Base-by-base conservation (phyloP, 495 filamentous ascomycete species). In the Evernia prunastri region DNA sequence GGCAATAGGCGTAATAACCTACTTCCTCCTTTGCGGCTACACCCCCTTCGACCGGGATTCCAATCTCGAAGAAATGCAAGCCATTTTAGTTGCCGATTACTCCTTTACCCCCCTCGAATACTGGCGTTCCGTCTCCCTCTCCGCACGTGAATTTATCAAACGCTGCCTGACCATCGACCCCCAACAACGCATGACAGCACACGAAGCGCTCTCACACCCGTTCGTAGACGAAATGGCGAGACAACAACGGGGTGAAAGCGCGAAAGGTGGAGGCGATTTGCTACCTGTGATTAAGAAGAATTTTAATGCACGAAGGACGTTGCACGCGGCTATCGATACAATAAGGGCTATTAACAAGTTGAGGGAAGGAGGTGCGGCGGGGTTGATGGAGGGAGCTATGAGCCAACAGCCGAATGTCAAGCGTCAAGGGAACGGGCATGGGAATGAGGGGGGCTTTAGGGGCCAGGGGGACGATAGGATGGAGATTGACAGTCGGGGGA, bases 31-130 rank as follows among this genome's bases (percentile, higher is more conserved):
- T 60, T 98, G 94, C 77, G 94, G 94, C 65, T 97, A 97, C 77
- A 97, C 95, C 17, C 94, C 95, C 60, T 98, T 98, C 73, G 94
- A 98, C 78, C 89, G 95, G 27, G 94, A 98, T 74, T 91, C 86
- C 57, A 96, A 98, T 75, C 86, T 97, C 68, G 94, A 98, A 76
- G 94, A 98, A 80, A 96, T 98, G 92, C 92, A 97, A 78, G 94
- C 95, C 63, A 98, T 98, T 75, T 83, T 97, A 45, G 87, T 90
- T 59, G 94, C 95, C 36, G 92, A 97, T 79, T 98, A 97, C 79
- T 87, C 83, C 73, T 98, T 97, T 76, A 92, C 89, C n/a, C 94
- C 94, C 8, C 74, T 89, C 59, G 93, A 97, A 70, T 97, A 96
- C 81, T 98, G 95, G 94, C 89, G 91, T 67, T 88, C 88, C 61